These are phyloP conservation scores for Cercospora zeina DNA, from an alignment of 2,329 filamentous ascomycete species.

Conservation along the genomic window DNA sequence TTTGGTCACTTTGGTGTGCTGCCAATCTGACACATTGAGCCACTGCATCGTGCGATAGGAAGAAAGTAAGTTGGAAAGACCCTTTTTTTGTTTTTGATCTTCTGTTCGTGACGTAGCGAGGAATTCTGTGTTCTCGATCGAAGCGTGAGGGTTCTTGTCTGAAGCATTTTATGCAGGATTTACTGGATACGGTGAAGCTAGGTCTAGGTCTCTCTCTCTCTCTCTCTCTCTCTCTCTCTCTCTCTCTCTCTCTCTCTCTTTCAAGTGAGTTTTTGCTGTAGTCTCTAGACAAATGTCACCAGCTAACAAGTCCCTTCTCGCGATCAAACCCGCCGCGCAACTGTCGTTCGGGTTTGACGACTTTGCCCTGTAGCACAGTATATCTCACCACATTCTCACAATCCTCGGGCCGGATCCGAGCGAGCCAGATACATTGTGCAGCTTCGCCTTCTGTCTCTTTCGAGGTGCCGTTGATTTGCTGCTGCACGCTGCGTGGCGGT, in stretches of 20 bases:
- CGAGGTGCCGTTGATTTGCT: slow-evolving; percentile 40
- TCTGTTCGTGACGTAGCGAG: neutral
- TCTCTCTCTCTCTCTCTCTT: neutral
- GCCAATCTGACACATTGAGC: neutral
- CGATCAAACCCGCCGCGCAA: slow-evolving; percentile 89
- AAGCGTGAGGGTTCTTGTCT: neutral
- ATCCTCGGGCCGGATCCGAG: slow-evolving; percentile 79
- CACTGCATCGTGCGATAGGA: neutral
- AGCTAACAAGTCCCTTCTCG: slow-evolving; percentile 76
- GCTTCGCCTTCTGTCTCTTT: slow-evolving; percentile 55
- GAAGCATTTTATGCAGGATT: neutral
- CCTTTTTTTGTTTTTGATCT: neutral
- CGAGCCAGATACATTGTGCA: slow-evolving; percentile 90
- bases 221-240: neutral
- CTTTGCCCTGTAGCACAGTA: slow-evolving; percentile 88
- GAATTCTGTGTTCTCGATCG: neutral
- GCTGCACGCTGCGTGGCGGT: slow-evolving; percentile 30
- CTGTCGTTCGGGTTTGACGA: slow-evolving; percentile 85
- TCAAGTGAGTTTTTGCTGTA: neutral
- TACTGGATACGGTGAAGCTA: neutral
- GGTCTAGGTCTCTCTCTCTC: neutral
- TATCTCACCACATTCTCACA: slow-evolving; percentile 89
- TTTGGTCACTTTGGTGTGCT: neutral
- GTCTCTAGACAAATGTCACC: slow-evolving; percentile 54
- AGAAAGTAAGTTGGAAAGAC: neutral